Evolutionary conservation across 495 filamentous ascomycete species (phyloP), one percentile per base, ranked within the genome.

Genomic region (Xylaria grammica): DNA sequence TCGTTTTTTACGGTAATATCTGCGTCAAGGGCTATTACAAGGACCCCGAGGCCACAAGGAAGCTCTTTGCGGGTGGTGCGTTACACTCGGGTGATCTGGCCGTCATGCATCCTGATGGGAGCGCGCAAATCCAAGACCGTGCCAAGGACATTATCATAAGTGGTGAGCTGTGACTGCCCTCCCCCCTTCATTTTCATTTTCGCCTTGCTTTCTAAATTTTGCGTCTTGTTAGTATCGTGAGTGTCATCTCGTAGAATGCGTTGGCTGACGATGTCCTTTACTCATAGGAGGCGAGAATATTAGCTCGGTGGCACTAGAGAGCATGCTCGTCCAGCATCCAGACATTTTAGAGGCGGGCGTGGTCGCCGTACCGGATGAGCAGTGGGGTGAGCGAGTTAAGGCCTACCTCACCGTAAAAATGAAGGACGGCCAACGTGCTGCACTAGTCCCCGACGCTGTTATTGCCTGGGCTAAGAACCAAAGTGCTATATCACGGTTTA

Each of bases 121-220:
- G 91, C 52, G 86, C 93, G 48, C 92, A 97, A 80, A 97, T 99
- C 66, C 81, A 96, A 65, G 95, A 99, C 75, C 84, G 95, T 38
- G 91, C 91, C 4, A 99, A 98, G 79, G 95, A 99, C 73, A 97
- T 99, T 49, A 98, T 99, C 54, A 99, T 99, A 64, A 96, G 92
- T 66, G 95, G 93, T 94, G 82, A 59, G 85, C 11, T 27, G 34
- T 22, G 1, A 8, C 27, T 26, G 7, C n/a, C 22, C 15, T 15
- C 19, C 57, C 53, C 10, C 17, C 9, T 19, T 29, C 49, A 32
- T 27, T 32, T 48, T 30, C 42, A n/a, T 26, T 64, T 17, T 27
- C 46, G n/a, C 56, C 36, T 26, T 46, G 11, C 24, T 17, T 19
- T 38, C 34, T 22, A 46, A 11, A 30, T 27, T 27, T 26, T 59